Base-by-base conservation (phyloP, 2,329 filamentous ascomycete species). In the Annulohypoxylon truncatum region DNA sequence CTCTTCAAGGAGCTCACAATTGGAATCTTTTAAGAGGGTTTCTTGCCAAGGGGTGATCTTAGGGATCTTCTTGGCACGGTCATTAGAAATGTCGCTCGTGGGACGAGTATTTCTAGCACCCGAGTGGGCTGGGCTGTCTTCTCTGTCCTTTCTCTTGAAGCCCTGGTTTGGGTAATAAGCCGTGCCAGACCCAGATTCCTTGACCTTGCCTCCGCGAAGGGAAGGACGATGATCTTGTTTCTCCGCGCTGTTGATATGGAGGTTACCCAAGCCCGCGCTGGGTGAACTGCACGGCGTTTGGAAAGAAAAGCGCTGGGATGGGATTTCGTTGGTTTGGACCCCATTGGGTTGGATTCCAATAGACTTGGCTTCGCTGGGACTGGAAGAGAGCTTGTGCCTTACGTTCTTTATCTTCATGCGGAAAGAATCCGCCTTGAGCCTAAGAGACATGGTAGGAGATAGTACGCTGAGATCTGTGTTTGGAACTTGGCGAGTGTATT, bases 341-440 rank as follows among this genome's bases (percentile, higher is more conserved):
- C 13, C 38, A 4, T 42, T 20, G 13, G 18, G 9, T 20, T 22
- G 18, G 26, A 3, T 28, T 7, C 7, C 26, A 28, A 4, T 7
- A 7, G 26, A 22, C 4, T 62, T 52, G 33, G 7, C 1, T 2
- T 31, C 40, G 26, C 6, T 13, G 20, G 15, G 9, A 40, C 13
- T 18, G 18, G 26, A 9, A 40, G 33, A 51, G 33, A 65, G 18
- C 31, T 9, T 60, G 3, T 18, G 6, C 18, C 26, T 67, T n/a
- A 61, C 22, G 6, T 15, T 13, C 33, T 53, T 67, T 6, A 67
- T 10, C 35, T 28, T 64, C 56, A 61, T 56, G 48, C 64, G 64
- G 26, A 67, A 9, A 7, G 64, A 60, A 1, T 53, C 42, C 3
- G 58, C 33, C n/a, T 40, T 15, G 28, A 60, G 44, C 18, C 26